phyloP scores from a whole-genome alignment of 140 eudicot species.

The Bidens hawaiensis region DNA sequence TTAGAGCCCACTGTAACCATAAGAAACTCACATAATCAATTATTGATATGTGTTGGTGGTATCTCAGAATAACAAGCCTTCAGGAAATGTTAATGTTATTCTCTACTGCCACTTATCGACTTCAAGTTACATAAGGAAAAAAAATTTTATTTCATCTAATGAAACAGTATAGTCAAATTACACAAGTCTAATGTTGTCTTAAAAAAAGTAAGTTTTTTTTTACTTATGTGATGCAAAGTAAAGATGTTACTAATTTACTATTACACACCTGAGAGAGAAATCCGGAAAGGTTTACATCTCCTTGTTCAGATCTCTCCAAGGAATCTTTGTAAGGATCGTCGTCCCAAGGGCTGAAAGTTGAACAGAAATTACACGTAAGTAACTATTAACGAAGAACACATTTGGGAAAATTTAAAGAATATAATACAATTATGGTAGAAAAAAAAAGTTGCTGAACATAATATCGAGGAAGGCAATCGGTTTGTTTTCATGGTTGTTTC shows the following conservation, averaged over 20 bases:
- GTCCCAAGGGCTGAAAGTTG: conserved; percentile 75
- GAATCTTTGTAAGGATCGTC: conserved; percentile 75
- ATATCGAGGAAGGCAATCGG: background rate
- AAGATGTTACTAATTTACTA: background rate
- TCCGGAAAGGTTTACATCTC: conserved; percentile 64
- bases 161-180: conserved; percentile 11
- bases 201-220: background rate
- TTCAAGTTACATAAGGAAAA: background rate
- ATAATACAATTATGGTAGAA: background rate
- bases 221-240: conserved; percentile 9
- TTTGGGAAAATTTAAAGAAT: background rate
- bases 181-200: background rate
- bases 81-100: background rate
- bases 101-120: background rate
- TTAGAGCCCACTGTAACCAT: conserved; percentile 80
- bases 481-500: background rate
- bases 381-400: background rate
- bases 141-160: background rate
- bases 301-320: conserved; percentile 58
- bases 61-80: background rate
- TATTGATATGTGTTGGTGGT: background rate
- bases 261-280: conserved; percentile 73
- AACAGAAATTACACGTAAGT: conserved; percentile 12
- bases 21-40: conserved; percentile 12
- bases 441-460: conserved; percentile 9